A percentile compares a stretch with the other conserved stretches of the same genome.
Evolutionary conservation across 73 alveolate genomes (phyloP).

Genomic region (Paramecium pentaurelia): DNA sequence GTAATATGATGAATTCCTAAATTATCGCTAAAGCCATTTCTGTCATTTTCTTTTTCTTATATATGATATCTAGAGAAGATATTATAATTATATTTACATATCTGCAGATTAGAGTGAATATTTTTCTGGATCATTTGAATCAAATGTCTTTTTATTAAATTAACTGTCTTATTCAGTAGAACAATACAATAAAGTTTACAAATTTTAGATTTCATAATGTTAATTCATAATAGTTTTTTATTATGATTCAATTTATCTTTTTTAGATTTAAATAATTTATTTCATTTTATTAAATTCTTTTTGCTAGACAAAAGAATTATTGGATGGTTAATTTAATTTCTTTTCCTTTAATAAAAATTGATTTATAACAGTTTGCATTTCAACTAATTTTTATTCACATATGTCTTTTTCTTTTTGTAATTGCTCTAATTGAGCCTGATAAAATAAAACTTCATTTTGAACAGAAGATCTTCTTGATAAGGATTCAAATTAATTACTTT

Average conservation of each 20-base stretch:
- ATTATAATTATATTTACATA: background rate
- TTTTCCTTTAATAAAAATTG: background rate
- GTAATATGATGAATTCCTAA: background rate
- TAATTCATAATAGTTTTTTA: conserved; percentile 40
- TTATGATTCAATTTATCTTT: conserved; percentile 44
- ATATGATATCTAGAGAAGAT: background rate
- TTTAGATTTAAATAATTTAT: background rate
- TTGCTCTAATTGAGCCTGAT: background rate
- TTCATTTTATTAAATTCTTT: conserved; percentile 7
- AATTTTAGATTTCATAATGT: conserved; percentile 28
- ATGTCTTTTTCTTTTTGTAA: background rate
- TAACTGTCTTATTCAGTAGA: conserved; percentile 2
- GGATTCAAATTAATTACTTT: background rate
- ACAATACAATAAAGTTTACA: background rate
- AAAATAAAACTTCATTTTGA: background rate
- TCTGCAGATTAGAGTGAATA: background rate
- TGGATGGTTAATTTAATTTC: background rate
- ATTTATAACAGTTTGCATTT: background rate
- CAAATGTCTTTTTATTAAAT: background rate
- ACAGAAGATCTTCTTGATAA: conserved; percentile 15
- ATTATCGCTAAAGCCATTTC: background rate
- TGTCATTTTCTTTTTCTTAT: background rate
- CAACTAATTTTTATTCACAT: conserved; percentile 21
- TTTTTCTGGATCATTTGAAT: background rate
- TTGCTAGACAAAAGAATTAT: background rate